Base-by-base conservation (phyloP, 2,329 filamentous ascomycete species). In the Magnaporthiopsis rhizophila region DNA sequence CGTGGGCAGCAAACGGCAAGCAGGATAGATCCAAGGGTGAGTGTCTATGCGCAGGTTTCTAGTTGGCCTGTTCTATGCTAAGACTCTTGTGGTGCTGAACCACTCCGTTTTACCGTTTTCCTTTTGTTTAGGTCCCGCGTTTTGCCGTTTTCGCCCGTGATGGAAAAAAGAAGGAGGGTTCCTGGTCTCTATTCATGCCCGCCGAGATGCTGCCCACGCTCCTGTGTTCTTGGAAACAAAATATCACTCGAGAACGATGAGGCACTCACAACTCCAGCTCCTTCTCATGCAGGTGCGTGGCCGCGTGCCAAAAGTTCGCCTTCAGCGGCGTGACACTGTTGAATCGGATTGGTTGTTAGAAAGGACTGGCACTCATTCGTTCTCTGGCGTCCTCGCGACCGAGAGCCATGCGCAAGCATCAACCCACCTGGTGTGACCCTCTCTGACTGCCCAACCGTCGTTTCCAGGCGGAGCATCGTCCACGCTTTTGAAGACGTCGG, bases 391-490 rank as follows among this genome's bases (percentile, higher is more conserved):
- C 38, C 24, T 24, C 6, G 36, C 12, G 18, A 9, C 26, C 18
- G 21, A 4, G 21, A 11, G 15, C 11, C n/a, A 21, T 6, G 11
- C 3, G 11, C 26, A 36, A 36, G n/a, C 32, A 15, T 56, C 18
- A 36, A 77, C 80, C 71, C 78, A 91, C 90, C 91, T 95, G 15
- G 94, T 96, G 75, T 89, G 86, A 34, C 92, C 91, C 73, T 96
- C 88, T 74, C 90, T 89, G 30, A 99, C 91, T 50, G 89, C 89
- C 92, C 94, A 97, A 7, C 94, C 95, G 76, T 99, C 95, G 72
- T 92, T 96, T 3, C 92, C 92, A 4, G 91, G 90, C 38, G 81
- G 80, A 56, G 89, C 87, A 68, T 89, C 85, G 69, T 92, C 86
- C n/a, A 97, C 92, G 69, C 90, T 93, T 73, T 89, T 86, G 75